Base-by-base conservation (phyloP, 306 rosid genomes). In the Luffa acutangula region DNA sequence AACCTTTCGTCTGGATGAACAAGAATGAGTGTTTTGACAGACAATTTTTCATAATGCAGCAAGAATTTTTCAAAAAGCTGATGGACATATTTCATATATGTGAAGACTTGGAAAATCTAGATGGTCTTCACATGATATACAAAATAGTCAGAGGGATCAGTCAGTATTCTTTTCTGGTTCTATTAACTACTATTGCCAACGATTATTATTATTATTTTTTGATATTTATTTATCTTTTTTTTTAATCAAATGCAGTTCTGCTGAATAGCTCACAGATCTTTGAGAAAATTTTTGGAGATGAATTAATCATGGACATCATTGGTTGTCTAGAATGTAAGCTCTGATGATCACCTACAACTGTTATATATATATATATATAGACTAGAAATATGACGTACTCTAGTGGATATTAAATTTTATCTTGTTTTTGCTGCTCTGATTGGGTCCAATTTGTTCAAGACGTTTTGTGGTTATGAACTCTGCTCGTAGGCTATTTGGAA, bases 291-390 rank as follows among this genome's bases (percentile, higher is more conserved):
- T 92, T 92, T 65, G 87, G 90, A 74, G 97, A 94, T 65, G 97
- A 94, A 77, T 85, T 83, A 85, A 91, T 92, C 82, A 87, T 92
- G 97, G 95, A 94, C 82, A 67, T 94, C 54, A 91, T 94, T 69
- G 98, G 98, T 56, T 87, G 92, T 79, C 91, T 94, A 8, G 98
- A 94, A 87, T 92, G 98, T 94, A 91, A 89, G 98, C 88, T 81
- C 64, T 64, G 6, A 74, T 74, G 20, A 5, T 31, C 31, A 34
- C n/a, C 21, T 31, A 8, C 34, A 33, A 6, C 43, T 46, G 46
- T 48, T 74, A 25, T 25, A 25, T 25, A 25, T 51, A 9, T 8
- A 17, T 51, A 7, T 74, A 34, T 74, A 33, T 7, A 15, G 13
- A 17, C 62, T 15, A 51, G 20, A 74, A 14, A 74, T 74, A 49